A percentile compares a stretch with the other conserved stretches of the same genome.
Evolutionary conservation across 441 rosid species (phyloP).

Genomic region (Gossypium lobatum): DNA sequence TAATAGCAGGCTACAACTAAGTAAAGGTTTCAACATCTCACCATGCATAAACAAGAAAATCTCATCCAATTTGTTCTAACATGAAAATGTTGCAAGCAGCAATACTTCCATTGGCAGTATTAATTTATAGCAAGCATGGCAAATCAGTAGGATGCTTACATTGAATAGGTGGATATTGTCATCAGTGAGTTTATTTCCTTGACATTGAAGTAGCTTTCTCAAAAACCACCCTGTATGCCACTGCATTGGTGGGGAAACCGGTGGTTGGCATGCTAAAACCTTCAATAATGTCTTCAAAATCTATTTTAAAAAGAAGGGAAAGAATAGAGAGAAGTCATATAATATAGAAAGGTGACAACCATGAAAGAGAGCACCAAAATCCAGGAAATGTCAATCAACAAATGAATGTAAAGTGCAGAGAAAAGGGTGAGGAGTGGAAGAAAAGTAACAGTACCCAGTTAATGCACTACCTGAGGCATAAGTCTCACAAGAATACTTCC

Average conservation of each 20-base stretch:
- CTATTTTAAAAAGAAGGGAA: slow-evolving; percentile 16
- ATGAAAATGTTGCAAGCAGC: neutral
- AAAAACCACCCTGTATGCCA: slow-evolving; percentile 58
- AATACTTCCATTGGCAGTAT: slow-evolving; percentile 1
- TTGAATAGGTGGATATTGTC: slow-evolving; percentile 34
- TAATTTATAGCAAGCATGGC: neutral
- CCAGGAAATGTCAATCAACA: neutral
- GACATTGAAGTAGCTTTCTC: slow-evolving; percentile 33
- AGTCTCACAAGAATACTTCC: slow-evolving; percentile 30
- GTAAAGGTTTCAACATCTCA: neutral
- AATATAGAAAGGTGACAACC: slow-evolving; percentile 7
- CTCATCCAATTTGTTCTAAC: neutral
- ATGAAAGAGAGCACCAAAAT: neutral
- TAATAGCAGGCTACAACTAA: neutral
- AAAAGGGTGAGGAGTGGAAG: neutral
- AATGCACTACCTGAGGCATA: slow-evolving; percentile 37
- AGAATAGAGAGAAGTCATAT: slow-evolving; percentile 16
- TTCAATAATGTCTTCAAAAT: slow-evolving; percentile 40
- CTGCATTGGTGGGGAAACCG: slow-evolving; percentile 24
- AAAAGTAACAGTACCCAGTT: neutral
- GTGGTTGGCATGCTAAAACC: slow-evolving; percentile 37
- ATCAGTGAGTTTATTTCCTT: slow-evolving; percentile 31
- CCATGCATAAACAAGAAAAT: neutral
- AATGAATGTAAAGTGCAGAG: neutral
- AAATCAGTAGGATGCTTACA: slow-evolving; percentile 37